Evolutionary conservation across 2,329 filamentous ascomycete species (phyloP).

Genomic region (Escovopsis sp.): DNA sequence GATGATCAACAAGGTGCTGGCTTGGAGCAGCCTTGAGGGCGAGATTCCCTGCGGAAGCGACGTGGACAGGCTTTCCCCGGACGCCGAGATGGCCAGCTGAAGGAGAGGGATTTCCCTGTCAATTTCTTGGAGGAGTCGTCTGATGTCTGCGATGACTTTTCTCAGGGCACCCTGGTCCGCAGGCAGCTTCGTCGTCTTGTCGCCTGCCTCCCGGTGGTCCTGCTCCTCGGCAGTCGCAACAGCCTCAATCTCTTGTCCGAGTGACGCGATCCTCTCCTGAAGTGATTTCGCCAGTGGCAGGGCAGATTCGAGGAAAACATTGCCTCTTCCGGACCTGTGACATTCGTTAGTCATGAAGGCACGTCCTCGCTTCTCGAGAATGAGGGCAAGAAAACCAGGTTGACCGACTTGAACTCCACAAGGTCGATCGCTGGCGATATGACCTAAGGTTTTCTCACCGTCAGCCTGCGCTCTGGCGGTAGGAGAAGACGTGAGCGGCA

Average conservation of each 20-base stretch:
- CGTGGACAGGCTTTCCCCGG: constrained; percentile 72
- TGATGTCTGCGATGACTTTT: constrained; percentile 60
- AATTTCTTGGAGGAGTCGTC: constrained; percentile 57
- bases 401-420: constrained; percentile 72
- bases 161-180: constrained; percentile 45
- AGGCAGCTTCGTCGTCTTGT: constrained; percentile 17
- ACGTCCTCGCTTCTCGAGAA: background rate
- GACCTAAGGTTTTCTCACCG: constrained; percentile 39
- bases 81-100: constrained; percentile 86
- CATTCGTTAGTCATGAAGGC: constrained; percentile 2
- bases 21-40: constrained; percentile 78
- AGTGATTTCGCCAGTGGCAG: constrained; percentile 69
- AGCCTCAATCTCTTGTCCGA: constrained; percentile 60
- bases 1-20: constrained; percentile 76
- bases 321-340: constrained; percentile 34
- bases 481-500: too few relatives aligned
- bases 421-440: constrained; percentile 83
- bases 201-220: constrained; percentile 22
- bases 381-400: constrained; percentile 31
- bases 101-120: constrained; percentile 85
- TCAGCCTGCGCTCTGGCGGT: background rate
- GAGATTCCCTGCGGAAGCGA: constrained; percentile 71
- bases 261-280: constrained; percentile 64
- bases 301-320: constrained; percentile 60
- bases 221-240: constrained; percentile 49